Evolutionary conservation across 2,329 filamentous ascomycete genomes (phyloP), one percentile per base, ranked within the genome.

Genomic region (Colletotrichum tropicale): DNA sequence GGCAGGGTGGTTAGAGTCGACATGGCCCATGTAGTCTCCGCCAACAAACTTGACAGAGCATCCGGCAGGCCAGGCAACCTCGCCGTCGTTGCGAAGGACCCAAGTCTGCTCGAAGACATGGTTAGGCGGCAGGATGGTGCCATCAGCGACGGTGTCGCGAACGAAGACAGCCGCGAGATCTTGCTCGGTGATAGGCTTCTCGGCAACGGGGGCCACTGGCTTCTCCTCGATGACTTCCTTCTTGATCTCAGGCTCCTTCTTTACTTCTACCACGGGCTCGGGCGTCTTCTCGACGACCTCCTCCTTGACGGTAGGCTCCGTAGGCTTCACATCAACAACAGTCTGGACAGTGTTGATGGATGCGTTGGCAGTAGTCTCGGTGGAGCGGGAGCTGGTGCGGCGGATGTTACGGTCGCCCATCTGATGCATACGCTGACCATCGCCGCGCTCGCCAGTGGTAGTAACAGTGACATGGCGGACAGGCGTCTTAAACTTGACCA

Each of bases 401-500:
- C 77, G 76, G 34, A 79, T 78, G 62, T 66, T 69, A 18, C 79
- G 81, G 81, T 98, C 96, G 69, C 96, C 96, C 90, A 98, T 92
- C 48, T 89, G 83, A n/a, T 91, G 89, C 82, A 94, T 90, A 58
- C 85, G 86, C 75, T 91, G 89, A 66, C 94, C 94, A 79, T 92
- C 88, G 75, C 90, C 90, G 80, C 95, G 92, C 85, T 98, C 95
- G 69, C 94, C 94, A 78, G 94, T 89, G 10, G 96, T 98, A 66
- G 93, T 96, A 68, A 99, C 94, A 77, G 92, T 96, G 43, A 98
- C 95, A 79, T 95, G 94, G 79, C 95, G 94, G 65, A 99, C 94
- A 12, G 96, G 94, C 4, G 95, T 98, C 90, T 95, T 98, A 89
- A 99, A 96, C 88, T 98, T 98, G 88, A 99, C 96, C 80, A 99